A percentile compares a stretch with the other conserved stretches of the same genome.
phyloP scores from a whole-genome alignment of 768 basidiomycete species.

The Leccinum longicurvipes region DNA sequence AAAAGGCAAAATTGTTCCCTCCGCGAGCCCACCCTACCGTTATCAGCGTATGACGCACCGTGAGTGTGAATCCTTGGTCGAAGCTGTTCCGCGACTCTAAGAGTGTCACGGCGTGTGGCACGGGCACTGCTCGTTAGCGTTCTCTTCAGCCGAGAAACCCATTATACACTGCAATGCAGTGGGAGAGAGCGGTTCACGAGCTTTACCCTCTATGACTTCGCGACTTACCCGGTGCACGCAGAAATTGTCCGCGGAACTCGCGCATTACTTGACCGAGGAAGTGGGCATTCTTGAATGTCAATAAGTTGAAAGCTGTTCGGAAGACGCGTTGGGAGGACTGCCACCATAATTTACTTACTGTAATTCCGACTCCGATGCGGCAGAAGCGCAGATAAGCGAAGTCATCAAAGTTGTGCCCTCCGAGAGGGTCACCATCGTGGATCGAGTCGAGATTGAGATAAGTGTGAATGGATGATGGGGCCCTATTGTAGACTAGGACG shows the following conservation, averaged over 20 bases:
- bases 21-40: conserved; percentile 1
- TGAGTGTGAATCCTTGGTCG: neutral
- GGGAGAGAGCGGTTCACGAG: neutral
- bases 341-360: neutral
- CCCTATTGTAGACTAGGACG: neutral
- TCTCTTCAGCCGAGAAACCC: neutral
- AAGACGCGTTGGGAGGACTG: neutral
- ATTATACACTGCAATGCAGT: neutral
- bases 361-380: neutral
- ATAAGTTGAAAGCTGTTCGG: neutral
- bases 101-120: neutral
- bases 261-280: neutral
- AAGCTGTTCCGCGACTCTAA: conserved; percentile 3
- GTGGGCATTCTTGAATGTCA: neutral
- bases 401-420: neutral
- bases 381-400: neutral
- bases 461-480: neutral
- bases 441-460: neutral
- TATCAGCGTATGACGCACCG: neutral
- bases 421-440: neutral
- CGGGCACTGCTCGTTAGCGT: neutral
- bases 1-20: conserved; percentile 3
- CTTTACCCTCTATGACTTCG: neutral
- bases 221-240: conserved; percentile 1
- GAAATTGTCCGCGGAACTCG: neutral